Evolutionary conservation across 179 eudicot genomes (phyloP), one percentile per base, ranked within the genome.

Genomic region (Corrigiola litoralis): DNA sequence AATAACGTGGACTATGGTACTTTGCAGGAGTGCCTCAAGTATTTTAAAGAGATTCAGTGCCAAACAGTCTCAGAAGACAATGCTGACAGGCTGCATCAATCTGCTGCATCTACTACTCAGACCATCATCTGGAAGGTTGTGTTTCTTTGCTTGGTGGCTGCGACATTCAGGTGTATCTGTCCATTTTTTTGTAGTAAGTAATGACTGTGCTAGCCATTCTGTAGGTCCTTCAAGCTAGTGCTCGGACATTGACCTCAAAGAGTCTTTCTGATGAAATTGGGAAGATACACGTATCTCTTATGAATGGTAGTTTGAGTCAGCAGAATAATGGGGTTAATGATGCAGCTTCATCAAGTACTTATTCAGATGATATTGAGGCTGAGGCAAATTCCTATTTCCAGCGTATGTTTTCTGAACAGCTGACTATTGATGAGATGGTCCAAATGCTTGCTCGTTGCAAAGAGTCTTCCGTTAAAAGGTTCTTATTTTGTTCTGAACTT

Each of bases 341-440:
- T 68, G 67, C 83, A 24, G 55, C 85, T 17, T 54, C 84, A 14
- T 54, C 85, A 54, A 83, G 73, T 74, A 80, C 77, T 44, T 75
- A 78, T 76, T 80, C 77, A 17, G 95, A 85, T 23, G 99, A 86
- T 65, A 79, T 94, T 40, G 97, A 94, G 79, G 58, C 76, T 55
- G 99, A 91, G 84, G 90, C 94, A 53, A 91, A 94, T 78, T 81
- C 85, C 31, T 90, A 90, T 65, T 88, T 91, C 79, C 92, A 86
- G 65, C 78, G 83, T 70, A 88, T 94, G 97, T 94, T 94, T 78
- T 81, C 95, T 63, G 95, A 83, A 51, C 77, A 80, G 65, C 70
- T 88, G 77, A 49, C 85, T 17, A 76, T 85, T 74, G 94, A 84
- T 55, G 84, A 79, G 64, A 88, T 91, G 86, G 86, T 94, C 71